phyloP scores from a whole-genome alignment of 768 basidiomycete species.

The Boletus pseudopeckii region DNA sequence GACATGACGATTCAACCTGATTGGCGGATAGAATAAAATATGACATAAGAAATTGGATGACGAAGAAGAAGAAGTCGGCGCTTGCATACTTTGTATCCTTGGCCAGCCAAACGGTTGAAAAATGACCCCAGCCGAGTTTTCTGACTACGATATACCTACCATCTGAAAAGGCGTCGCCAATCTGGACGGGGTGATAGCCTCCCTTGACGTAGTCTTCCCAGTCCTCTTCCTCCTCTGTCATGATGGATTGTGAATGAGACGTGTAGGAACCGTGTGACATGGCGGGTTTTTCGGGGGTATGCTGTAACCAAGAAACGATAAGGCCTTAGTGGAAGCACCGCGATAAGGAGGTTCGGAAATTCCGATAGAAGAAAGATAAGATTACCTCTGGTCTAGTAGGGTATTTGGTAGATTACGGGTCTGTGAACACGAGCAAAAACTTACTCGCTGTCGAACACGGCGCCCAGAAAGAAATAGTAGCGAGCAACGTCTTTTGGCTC shows the following conservation, averaged over 20 bases:
- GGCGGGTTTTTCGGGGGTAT: slow-evolving; percentile 32
- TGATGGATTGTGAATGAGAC: slow-evolving; percentile 70
- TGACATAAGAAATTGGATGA: background rate
- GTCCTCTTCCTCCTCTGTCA: slow-evolving; percentile 91
- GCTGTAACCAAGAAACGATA: slow-evolving; percentile 35
- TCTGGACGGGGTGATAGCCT: slow-evolving; percentile 90
- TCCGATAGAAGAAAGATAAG: slow-evolving; percentile 28
- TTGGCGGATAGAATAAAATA: slow-evolving; percentile 1
- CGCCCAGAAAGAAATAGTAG: background rate
- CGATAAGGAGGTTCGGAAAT: slow-evolving; percentile 30
- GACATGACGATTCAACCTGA: slow-evolving; percentile 91
- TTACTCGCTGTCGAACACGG: background rate
- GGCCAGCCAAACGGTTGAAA: slow-evolving; percentile 91
- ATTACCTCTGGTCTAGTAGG: slow-evolving; percentile 26
- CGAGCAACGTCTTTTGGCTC: background rate
- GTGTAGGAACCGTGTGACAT: slow-evolving; percentile 78
- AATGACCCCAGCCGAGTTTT: slow-evolving; percentile 96
- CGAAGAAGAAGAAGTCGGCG: background rate
- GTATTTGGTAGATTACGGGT: slow-evolving; percentile 15
- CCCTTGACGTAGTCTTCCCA: slow-evolving; percentile 86
- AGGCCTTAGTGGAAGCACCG: slow-evolving; percentile 21
- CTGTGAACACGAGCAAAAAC: background rate
- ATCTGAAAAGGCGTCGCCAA: slow-evolving; percentile 87
- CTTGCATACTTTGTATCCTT: slow-evolving; percentile 69
- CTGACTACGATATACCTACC: slow-evolving; percentile 87